A percentile compares a stretch with the other conserved stretches of the same genome.
Conservation (phyloP, 2,329 filamentous ascomycete species). For the Colletotrichum destructivum region DNA sequence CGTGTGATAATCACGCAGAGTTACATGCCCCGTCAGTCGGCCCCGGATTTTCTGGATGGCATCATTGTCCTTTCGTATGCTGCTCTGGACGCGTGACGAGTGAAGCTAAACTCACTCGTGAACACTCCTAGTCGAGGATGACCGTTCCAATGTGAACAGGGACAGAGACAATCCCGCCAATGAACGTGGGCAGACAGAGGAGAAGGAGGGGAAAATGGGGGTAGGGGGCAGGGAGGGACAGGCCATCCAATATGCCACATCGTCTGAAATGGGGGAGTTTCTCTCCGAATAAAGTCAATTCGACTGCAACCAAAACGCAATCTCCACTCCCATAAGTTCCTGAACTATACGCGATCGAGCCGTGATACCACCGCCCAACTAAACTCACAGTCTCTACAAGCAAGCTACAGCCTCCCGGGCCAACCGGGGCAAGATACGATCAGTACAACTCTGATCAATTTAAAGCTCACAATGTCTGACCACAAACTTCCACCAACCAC, state of each 20-base stretch:
- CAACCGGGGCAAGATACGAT: slow-evolving; percentile 7
- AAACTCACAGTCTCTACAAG: too few species aligned
- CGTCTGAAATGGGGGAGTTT: neutral
- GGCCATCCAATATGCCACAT: neutral
- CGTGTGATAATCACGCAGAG: neutral
- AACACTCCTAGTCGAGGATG: neutral
- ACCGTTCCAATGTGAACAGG: too few species aligned
- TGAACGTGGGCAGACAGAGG: neutral
- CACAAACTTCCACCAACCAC: slow-evolving; percentile 40
- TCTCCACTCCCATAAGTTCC: slow-evolving; percentile 25
- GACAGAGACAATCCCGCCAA: slow-evolving; percentile 8
- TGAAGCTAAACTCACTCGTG: too few species aligned
- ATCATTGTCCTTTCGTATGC: neutral
- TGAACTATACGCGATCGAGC: slow-evolving; percentile 26
- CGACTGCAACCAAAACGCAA: slow-evolving; percentile 9
- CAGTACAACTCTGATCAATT: slow-evolving; percentile 31
- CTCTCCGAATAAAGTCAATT: slow-evolving; percentile 23
- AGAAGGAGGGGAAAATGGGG: too few species aligned
- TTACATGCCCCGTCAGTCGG: neutral
- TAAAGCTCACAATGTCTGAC: slow-evolving; percentile 28
- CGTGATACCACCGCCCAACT: neutral
- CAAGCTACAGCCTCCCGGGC: neutral
- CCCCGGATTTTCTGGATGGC: neutral
- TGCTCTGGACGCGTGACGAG: neutral
- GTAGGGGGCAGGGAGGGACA: too few species aligned